Evolutionary conservation across 2,329 filamentous ascomycete species (phyloP).

Genomic region (Cladosporium cucumerinum): DNA sequence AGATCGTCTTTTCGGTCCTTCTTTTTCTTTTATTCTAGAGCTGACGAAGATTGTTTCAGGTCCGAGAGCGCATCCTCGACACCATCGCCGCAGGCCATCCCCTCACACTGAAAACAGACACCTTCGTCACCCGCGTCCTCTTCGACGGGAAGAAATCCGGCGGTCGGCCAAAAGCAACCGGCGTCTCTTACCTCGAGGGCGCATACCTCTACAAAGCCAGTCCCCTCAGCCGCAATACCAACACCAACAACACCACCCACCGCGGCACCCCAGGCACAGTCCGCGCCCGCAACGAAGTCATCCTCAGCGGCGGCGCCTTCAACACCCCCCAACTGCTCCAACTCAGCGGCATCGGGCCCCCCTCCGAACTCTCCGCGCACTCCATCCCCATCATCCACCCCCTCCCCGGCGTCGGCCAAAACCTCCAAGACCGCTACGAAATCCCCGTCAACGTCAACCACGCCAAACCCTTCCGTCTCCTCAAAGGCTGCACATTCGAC

Average conservation of each 20-base stretch:
- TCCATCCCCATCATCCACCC: constrained; percentile 55
- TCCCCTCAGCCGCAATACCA: constrained; percentile 25
- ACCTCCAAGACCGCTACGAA: constrained; percentile 60
- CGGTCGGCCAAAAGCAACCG: constrained; percentile 43
- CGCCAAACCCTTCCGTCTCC: constrained; percentile 35
- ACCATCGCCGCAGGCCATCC: constrained; percentile 49
- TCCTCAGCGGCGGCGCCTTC: constrained; percentile 52
- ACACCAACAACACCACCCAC: constrained; percentile 18
- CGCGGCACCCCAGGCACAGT: constrained; percentile 40
- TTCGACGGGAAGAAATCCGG: constrained; percentile 57
- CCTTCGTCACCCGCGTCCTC: constrained; percentile 60
- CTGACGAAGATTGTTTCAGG: constrained; percentile 16
- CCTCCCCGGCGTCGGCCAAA: constrained; percentile 56
- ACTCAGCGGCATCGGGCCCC: constrained; percentile 61
- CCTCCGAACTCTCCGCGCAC: constrained; percentile 50
- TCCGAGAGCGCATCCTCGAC: constrained; percentile 55
- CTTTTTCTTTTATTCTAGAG: background rate
- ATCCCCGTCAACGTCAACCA: constrained; percentile 49
- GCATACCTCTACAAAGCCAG: constrained; percentile 39
- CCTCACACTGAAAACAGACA: constrained; percentile 58
- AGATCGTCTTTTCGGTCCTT: background rate
- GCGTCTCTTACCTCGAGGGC: constrained; percentile 45
- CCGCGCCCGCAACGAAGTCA: constrained; percentile 42
- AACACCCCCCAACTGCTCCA: constrained; percentile 63
- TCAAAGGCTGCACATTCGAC: constrained; percentile 41